Percentiles rank a stretch among this genome's conserved stretches.
Conservation (phyloP, 2,329 filamentous ascomycete genomes). For the Dothistroma pini region DNA sequence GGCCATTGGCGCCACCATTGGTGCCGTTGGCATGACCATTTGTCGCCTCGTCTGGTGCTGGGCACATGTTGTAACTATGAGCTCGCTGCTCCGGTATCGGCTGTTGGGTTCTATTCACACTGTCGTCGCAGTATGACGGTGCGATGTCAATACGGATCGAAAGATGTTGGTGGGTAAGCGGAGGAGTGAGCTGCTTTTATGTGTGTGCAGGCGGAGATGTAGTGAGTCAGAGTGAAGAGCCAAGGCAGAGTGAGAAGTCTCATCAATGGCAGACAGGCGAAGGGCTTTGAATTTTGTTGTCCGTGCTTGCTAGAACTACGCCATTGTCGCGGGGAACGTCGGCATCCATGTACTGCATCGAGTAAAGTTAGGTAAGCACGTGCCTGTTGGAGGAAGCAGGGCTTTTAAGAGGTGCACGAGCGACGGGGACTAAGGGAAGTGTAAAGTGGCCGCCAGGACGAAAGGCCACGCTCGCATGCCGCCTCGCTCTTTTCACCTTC, state of each 20-base stretch:
- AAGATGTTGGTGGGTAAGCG: not conserved
- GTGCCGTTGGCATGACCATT: slow-evolving; percentile 32
- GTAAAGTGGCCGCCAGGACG: not conserved
- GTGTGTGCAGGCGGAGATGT: not conserved
- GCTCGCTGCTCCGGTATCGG: slow-evolving; percentile 16
- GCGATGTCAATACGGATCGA: not conserved
- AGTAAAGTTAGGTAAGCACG: not conserved
- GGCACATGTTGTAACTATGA: slow-evolving; percentile 30
- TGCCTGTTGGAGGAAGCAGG: not conserved
- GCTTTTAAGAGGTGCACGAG: not conserved
- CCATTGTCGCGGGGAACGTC: not conserved
- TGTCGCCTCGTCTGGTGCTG: slow-evolving; percentile 29
- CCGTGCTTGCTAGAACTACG: not conserved
- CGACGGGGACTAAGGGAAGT: not conserved
- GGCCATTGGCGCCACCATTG: slow-evolving; percentile 12
- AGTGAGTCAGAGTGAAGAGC: not conserved
- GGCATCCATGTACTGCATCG: not conserved
- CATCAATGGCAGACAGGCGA: not conserved
- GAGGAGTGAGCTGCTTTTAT: not conserved
- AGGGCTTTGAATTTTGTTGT: not conserved
- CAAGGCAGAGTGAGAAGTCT: not conserved
- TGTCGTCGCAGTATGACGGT: slow-evolving; percentile 1
- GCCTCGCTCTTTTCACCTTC: not conserved
- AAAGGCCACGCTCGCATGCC: not conserved
- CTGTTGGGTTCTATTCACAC: not conserved